Percentiles rank a stretch among this genome's conserved stretches.
Conservation (phyloP, 2,329 filamentous ascomycete genomes). For the Epichloe glyceriae region DNA sequence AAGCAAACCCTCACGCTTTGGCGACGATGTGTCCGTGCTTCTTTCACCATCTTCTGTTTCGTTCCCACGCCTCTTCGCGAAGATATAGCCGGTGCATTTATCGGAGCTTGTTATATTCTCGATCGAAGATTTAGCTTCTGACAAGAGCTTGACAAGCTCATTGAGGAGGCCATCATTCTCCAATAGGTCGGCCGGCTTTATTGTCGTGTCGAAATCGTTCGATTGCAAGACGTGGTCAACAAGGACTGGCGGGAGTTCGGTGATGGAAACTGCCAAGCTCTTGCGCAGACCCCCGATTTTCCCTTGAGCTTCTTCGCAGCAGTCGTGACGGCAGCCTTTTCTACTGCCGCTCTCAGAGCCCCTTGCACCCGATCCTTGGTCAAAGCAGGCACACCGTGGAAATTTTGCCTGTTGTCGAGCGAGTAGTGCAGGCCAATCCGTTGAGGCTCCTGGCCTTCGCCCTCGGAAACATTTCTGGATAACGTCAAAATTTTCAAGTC, state of each 20-base stretch:
- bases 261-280: conserved; percentile 70
- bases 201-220: conserved; percentile 54
- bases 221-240: conserved; percentile 72
- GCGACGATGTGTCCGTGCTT: conserved; percentile 20
- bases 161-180: conserved; percentile 51
- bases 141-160: conserved; percentile 52
- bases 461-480: conserved; percentile 66
- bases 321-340: conserved; percentile 37
- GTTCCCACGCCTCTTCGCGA: conserved; percentile 50
- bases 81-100: conserved; percentile 69
- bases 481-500: conserved; percentile 73
- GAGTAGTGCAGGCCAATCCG: conserved; percentile 67
- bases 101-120: conserved; percentile 54
- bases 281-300: conserved; percentile 62
- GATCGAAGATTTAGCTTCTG: conserved; percentile 53
- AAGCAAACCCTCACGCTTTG: conserved; percentile 39
- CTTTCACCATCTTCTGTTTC: conserved; percentile 7
- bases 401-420: conserved; percentile 74
- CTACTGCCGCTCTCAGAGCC: conserved; percentile 54
- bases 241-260: conserved; percentile 76
- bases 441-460: conserved; percentile 73
- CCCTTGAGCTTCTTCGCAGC: conserved; percentile 53
- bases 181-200: conserved; percentile 57
- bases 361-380: conserved; percentile 59
- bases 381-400: conserved; percentile 57